Conservation (phyloP, 768 basidiomycete genomes). For the Russula olivacea region DNA sequence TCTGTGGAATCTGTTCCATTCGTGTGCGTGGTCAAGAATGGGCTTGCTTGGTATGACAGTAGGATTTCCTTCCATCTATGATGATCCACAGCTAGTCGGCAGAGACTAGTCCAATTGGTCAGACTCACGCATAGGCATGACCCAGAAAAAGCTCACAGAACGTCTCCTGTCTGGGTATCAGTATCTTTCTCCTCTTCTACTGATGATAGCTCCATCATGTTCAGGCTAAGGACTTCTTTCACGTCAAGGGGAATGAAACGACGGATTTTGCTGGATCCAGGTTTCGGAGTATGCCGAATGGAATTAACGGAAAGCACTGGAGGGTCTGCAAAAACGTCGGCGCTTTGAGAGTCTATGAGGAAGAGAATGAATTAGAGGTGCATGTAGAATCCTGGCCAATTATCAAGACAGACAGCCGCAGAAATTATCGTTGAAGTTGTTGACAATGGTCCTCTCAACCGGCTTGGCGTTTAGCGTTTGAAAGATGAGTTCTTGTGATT, state of each 20-base stretch:
- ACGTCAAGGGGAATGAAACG: background rate
- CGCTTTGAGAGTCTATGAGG: background rate
- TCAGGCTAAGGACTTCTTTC: background rate
- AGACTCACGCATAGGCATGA: background rate
- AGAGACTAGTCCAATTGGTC: constrained; percentile 3
- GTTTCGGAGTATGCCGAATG: constrained; percentile 12
- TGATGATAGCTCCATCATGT: background rate
- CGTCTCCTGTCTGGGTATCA: background rate
- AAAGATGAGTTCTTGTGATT: constrained; percentile 6
- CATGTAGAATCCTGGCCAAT: background rate
- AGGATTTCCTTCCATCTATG: background rate
- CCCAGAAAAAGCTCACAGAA: background rate
- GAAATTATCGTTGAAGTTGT: background rate
- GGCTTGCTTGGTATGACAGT: background rate
- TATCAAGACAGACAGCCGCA: constrained; percentile 1
- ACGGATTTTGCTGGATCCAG: background rate
- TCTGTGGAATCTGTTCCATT: background rate
- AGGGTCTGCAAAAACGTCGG: background rate
- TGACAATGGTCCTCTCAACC: background rate
- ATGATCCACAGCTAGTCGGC: background rate
- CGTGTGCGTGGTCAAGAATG: background rate
- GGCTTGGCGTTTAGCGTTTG: background rate
- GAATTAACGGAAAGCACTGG: constrained; percentile 8
- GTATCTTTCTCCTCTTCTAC: background rate
- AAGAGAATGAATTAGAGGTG: background rate